A percentile compares a stretch with the other conserved stretches of the same genome.
Evolutionary conservation across 169 alveolate genomes (phyloP).

Genomic region (Theileria orientalis): DNA sequence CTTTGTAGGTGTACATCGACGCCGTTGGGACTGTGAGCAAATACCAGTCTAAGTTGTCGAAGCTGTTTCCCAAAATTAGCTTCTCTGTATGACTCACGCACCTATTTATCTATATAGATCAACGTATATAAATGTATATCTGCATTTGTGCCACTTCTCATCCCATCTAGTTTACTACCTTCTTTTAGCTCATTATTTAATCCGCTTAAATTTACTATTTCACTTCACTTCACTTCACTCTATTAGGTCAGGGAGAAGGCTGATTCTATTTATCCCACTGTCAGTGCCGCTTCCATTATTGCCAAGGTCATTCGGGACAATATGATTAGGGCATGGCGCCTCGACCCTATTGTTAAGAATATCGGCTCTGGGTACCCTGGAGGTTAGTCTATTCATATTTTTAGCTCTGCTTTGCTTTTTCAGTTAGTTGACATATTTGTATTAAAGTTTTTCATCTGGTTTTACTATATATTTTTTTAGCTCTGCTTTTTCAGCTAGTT

Average conservation of each 20-base stretch:
- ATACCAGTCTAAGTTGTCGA: slow-evolving; percentile 80
- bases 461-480: too few relatives aligned
- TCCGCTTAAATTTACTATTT: too few relatives aligned
- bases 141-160: neutral
- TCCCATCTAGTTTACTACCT: neutral
- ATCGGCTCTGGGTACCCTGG: slow-evolving; percentile 86
- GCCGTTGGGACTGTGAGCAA: slow-evolving; percentile 93
- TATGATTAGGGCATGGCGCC: slow-evolving; percentile 68
- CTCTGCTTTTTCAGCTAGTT: too few relatives aligned
- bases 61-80: slow-evolving; percentile 76
- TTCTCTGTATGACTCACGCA: slow-evolving; percentile 82
- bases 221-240: too few relatives aligned
- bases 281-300: slow-evolving; percentile 95
- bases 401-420: too few relatives aligned
- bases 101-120: neutral
- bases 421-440: neutral
- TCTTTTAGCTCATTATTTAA: neutral
- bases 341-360: slow-evolving; percentile 35
- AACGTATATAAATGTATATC: neutral
- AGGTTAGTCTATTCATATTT: slow-evolving; percentile 16
- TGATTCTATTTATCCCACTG: slow-evolving; percentile 92
- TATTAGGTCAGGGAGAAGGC: slow-evolving; percentile 88
- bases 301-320: slow-evolving; percentile 96
- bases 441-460: neutral
- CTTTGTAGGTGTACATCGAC: slow-evolving; percentile 83